Evolutionary conservation across 2,329 filamentous ascomycete genomes (phyloP).

Genomic region (Westerdykella ornata): DNA sequence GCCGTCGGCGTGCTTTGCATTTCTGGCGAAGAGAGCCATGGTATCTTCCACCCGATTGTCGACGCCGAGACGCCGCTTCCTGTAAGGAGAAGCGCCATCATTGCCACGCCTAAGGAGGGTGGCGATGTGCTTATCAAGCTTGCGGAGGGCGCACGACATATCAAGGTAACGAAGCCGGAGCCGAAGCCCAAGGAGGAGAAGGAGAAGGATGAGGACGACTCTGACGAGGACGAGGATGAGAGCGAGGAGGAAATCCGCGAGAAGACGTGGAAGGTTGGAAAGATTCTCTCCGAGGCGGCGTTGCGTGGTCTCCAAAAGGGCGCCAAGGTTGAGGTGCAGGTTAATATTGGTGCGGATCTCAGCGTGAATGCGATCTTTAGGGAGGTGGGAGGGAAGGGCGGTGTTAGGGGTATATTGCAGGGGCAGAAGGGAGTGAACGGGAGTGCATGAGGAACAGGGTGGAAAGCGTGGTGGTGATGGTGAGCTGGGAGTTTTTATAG

Average conservation of each 20-base stretch:
- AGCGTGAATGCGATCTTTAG: constrained; percentile 72
- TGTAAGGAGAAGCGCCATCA: constrained; percentile 74
- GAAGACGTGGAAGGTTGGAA: constrained; percentile 86
- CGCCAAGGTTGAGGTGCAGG: constrained; percentile 85
- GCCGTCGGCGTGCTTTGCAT: constrained; percentile 78
- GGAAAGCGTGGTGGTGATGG: no score
- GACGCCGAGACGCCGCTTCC: constrained; percentile 83
- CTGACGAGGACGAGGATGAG: constrained; percentile 62
- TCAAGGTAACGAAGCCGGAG: constrained; percentile 87
- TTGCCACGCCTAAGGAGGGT: constrained; percentile 68
- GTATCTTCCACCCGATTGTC: constrained; percentile 74
- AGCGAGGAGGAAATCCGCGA: constrained; percentile 83
- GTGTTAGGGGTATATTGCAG: constrained; percentile 38
- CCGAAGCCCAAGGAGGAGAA: constrained; percentile 64
- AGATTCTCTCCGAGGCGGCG: constrained; percentile 75
- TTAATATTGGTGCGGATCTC: constrained; percentile 78
- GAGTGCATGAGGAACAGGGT: not conserved
- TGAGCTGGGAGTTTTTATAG: not conserved
- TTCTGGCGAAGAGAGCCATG: constrained; percentile 52
- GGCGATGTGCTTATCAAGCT: constrained; percentile 86
- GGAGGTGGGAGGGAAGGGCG: constrained; percentile 81
- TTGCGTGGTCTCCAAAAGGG: constrained; percentile 80
- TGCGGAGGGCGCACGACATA: constrained; percentile 80
- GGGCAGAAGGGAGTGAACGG: constrained; percentile 23
- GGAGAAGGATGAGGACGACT: constrained; percentile 53